phyloP scores from a whole-genome alignment of 176 grass and related monocot genomes.

The Rhynchospora tenuis region DNA sequence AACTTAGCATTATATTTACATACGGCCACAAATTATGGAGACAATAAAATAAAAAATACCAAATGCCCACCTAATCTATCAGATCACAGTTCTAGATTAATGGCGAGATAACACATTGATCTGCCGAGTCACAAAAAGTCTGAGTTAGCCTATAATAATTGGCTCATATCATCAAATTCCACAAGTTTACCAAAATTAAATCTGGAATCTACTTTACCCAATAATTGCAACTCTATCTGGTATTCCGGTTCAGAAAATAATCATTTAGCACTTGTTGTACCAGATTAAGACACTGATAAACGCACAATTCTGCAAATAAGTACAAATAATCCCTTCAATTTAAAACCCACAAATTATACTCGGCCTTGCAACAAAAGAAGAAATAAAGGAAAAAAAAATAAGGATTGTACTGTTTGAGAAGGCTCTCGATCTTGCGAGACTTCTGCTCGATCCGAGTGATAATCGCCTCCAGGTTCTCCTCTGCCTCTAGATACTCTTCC shows the following conservation, averaged over 20 bases:
- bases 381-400: background rate
- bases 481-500: conserved; percentile 49
- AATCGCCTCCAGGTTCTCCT: conserved; percentile 91
- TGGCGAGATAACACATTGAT: background rate
- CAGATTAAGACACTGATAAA: background rate
- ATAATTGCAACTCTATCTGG: background rate
- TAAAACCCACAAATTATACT: background rate
- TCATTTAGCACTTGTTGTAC: background rate
- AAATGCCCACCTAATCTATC: background rate
- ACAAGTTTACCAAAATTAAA: background rate
- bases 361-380: background rate
- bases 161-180: background rate
- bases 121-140: background rate
- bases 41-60: background rate
- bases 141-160: background rate
- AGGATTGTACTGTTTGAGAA: conserved; percentile 73
- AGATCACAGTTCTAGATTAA: background rate
- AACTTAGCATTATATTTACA: background rate
- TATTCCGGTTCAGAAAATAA: background rate
- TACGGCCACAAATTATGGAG: background rate
- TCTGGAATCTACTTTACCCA: background rate
- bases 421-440: conserved; percentile 94
- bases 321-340: background rate
- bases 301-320: background rate
- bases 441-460: conserved; percentile 91